Percentiles rank a stretch among this genome's conserved stretches.
These are phyloP conservation scores for Aspergillus hancockii DNA, from an alignment of 495 filamentous ascomycete genomes.

Conservation along the genomic window DNA sequence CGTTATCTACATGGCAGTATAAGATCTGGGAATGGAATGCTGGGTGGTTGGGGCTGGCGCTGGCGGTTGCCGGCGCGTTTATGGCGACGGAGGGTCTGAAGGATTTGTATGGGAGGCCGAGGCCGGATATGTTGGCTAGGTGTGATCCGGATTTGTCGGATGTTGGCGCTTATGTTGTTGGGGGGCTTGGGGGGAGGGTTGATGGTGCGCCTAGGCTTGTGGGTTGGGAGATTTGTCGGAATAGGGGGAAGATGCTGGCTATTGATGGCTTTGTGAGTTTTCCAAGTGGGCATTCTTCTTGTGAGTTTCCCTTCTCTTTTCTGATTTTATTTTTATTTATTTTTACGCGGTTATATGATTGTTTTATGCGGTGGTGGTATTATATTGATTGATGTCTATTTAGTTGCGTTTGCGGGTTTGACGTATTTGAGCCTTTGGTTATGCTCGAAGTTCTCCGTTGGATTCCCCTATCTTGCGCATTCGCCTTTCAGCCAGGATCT, in stretches of 20 bases:
- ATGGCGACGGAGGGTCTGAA: conserved; percentile 65
- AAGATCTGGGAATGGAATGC: conserved; percentile 68
- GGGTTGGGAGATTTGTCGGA: conserved; percentile 53
- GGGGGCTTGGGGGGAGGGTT: conserved; percentile 50
- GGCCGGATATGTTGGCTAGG: conserved; percentile 63
- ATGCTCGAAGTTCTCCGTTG: conserved; percentile 62
- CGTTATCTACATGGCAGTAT: conserved; percentile 34
- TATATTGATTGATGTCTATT: conserved; percentile 7
- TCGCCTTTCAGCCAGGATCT: conserved; percentile 30
- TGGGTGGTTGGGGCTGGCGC: conserved; percentile 62
- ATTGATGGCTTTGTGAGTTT: conserved; percentile 67
- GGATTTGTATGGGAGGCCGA: conserved; percentile 61
- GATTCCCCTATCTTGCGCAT: conserved; percentile 59
- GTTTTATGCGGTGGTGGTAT: not conserved
- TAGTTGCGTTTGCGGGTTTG: conserved; percentile 64
- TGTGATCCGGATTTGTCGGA: conserved; percentile 57
- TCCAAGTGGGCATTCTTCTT: conserved; percentile 68
- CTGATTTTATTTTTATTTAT: not conserved
- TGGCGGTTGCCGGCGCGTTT: conserved; percentile 55
- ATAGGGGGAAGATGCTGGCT: conserved; percentile 37
- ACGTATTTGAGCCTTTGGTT: conserved; percentile 66
- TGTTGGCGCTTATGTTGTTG: conserved; percentile 44
- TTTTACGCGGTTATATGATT: too few relatives aligned
- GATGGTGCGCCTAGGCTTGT: conserved; percentile 50
- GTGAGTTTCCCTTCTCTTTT: conserved; percentile 38